Base-by-base conservation (phyloP, 306 rosid species). In the Vigna hirtella region DNA sequence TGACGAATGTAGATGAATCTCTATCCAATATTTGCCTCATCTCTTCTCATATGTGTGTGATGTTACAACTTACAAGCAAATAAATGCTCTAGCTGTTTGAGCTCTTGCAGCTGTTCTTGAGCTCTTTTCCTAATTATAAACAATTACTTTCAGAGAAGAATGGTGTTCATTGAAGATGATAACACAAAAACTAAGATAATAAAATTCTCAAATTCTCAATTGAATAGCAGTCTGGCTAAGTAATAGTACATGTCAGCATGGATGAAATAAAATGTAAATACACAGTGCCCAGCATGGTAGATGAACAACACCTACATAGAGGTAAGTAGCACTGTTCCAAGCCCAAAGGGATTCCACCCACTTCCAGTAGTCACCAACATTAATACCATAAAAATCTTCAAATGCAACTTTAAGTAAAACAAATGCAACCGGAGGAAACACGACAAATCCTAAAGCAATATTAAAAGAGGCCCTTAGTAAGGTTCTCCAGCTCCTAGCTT, bases 301-400 rank as follows among this genome's bases (percentile, higher is more conserved):
- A 84, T 95, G 93, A 85, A 95, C 83, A 84, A 91, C 80, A 73
- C 91, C 93, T 16, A 92, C 77, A 64, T 81, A 95, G 45, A 95
- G 91, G 86, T 93, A 95, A 77, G 98, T 91, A 18, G 97, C 98
- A 85, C 98, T 92, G 70, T 86, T 95, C 98, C 98, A 95, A 50
- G 87, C 82, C 98, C 98, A 95, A 61, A 95, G 97, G 72, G 93
- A 87, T 84, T 91, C 97, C 86, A 88, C 79, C 98, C 98, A 95
- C 78, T 79, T 79, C 98, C 98, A 93, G 86, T 88, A 95, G 50
- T 89, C 94, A 62, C 94, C 86, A 28, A 85, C 80, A 63, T 71
- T 77, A 52, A 70, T 11, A 68, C 81, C 76, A 72, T 63, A 9
- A 71, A 64, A 76, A 50, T 86, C 93, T 84, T 82, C 96, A 26